Conservation (phyloP, 768 basidiomycete species). For the Agrocybe chaxingu region DNA sequence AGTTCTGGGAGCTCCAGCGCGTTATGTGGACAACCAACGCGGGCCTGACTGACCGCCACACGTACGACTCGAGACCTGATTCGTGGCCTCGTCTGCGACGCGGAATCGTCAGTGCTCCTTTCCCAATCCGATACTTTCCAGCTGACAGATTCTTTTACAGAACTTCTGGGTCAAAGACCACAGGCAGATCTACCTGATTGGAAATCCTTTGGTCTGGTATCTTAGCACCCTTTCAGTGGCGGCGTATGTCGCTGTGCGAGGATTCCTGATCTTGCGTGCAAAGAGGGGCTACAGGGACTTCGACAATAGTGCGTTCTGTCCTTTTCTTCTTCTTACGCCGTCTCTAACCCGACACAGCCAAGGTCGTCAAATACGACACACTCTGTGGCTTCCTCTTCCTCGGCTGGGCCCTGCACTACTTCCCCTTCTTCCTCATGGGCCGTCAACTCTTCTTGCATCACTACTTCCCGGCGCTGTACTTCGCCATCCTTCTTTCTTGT, state of each 20-base stretch:
- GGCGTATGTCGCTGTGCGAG: constrained; percentile 67
- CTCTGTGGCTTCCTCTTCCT: constrained; percentile 89
- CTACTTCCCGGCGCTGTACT: constrained; percentile 97
- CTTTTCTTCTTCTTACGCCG: not conserved
- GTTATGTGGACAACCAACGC: constrained; percentile 99
- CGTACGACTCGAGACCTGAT: constrained; percentile 90
- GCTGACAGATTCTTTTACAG: constrained; percentile 33
- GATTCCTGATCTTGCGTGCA: constrained; percentile 79
- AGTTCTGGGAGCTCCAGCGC: constrained; percentile 87
- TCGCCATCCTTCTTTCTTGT: constrained; percentile 77
- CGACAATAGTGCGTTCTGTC: constrained; percentile 69
- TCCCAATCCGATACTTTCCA: not conserved
- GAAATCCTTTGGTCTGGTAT: constrained; percentile 96
- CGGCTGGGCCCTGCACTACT: constrained; percentile 91
- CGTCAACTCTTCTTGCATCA: constrained; percentile 98
- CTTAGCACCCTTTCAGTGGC: constrained; percentile 69
- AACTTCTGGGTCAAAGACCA: constrained; percentile 99
- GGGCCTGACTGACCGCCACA: constrained; percentile 91
- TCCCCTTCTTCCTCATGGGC: constrained; percentile 96
- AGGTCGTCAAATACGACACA: constrained; percentile 87
- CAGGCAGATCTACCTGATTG: constrained; percentile 91
- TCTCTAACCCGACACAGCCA: constrained; percentile 45
- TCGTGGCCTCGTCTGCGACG: constrained; percentile 89
- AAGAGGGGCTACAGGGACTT: constrained; percentile 93
- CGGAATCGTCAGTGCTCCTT: constrained; percentile 71